Evolutionary conservation across 169 alveolate species (phyloP).

Genomic region (Plasmodium falciparum): DNA sequence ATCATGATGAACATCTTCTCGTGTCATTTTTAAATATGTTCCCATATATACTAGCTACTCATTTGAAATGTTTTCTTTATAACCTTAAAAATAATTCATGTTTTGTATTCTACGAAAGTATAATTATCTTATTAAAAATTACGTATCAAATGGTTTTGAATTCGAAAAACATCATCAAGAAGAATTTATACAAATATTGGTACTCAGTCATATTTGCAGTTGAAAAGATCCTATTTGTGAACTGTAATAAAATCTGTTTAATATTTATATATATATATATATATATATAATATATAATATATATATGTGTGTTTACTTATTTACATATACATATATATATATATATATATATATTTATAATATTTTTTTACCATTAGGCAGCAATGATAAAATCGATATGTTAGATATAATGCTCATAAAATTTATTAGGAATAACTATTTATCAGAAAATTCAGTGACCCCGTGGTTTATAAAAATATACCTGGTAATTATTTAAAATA

Average conservation of each 20-base stretch:
- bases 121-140: constrained; percentile 62
- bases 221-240: constrained; percentile 58
- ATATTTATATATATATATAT: background rate
- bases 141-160: constrained; percentile 37
- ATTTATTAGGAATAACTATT: constrained; percentile 50
- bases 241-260: constrained; percentile 19
- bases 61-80: constrained; percentile 64
- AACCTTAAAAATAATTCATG: constrained; percentile 62
- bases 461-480: constrained; percentile 69
- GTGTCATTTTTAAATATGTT: constrained; percentile 73
- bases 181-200: constrained; percentile 48
- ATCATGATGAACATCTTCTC: constrained; percentile 38
- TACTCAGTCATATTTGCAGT: constrained; percentile 45
- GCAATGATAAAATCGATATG: constrained; percentile 72
- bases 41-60: constrained; percentile 68
- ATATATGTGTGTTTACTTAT: background rate
- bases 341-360: no score
- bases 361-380: constrained; percentile 18
- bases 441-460: constrained; percentile 28
- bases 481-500: constrained; percentile 23
- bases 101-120: constrained; percentile 68
- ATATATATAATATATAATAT: background rate
- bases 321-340: constrained; percentile 4
- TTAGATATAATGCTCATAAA: constrained; percentile 73
- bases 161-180: background rate